Evolutionary conservation across 306 rosid genomes (phyloP), one percentile per base, ranked within the genome.

Genomic region (Ammopiptanthus mongolicus): DNA sequence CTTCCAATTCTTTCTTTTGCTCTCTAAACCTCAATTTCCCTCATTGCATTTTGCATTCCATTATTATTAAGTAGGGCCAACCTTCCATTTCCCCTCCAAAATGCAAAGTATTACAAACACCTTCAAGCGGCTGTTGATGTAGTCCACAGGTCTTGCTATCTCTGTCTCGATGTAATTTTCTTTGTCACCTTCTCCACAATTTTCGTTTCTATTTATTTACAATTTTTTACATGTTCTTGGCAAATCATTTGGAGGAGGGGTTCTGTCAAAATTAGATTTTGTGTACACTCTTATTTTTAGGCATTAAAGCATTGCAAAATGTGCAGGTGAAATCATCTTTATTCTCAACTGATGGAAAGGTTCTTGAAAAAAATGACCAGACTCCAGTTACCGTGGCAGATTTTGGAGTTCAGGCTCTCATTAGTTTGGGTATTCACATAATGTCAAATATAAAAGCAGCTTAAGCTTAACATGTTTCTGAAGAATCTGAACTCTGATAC

Each of bases 301-400:
- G 74, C 48, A 21, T 29, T 25, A 23, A 65, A 50, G 21, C n/a
- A 5, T 44, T 55, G 14, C 21, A 47, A 23, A 69, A 36, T 23
- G 3, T 76, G 52, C 83, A 92, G 96, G 91, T 88, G 58, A 87
- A 92, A 79, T 71, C 96, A 44, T 87, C 91, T 15, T 52, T 90
- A 25, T 78, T 82, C 62, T 82, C 86, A 3, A 73, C 69, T 65
- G 84, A 71, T 37, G 86, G 86, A 4, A 85, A 79, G 58, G 46
- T 86, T 74, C 63, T 85, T 33, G 96, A 86, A 33, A 95, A 91
- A 83, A 83, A 39, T 46, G 97, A 95, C 65, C 88, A 83, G 65
- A 87, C 97, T 78, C 97, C 92, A 0, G 98, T 91, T 25, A 95
- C 97, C 13, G 89, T 91, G 33, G 97, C 98, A n/a, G 97, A 90